Evolutionary conservation across 371 early-diverging fungal genomes (phyloP), one percentile per base, ranked within the genome.

Genomic region (Zopfochytrium polystomum): DNA sequence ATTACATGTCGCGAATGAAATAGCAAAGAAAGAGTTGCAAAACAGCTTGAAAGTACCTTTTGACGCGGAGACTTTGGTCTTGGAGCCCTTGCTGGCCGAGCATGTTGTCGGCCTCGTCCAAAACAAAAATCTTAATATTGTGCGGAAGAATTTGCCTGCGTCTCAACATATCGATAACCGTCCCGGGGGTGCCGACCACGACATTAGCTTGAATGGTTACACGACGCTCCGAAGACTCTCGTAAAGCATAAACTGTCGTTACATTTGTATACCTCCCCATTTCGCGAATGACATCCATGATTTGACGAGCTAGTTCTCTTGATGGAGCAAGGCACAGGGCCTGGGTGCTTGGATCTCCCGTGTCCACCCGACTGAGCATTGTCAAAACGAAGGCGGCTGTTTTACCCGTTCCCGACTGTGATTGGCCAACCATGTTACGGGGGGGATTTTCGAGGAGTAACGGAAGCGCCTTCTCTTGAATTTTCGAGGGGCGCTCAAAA

Each of bases 31-130:
- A 46, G 11, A 44, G 43, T 25, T 43, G 60, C 9, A 23, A 66
- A 58, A n/a, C n/a, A n/a, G n/a, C n/a, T n/a, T n/a, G n/a, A n/a
- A n/a, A n/a, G 63, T 76, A 87, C 87, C 78, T 83, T 74, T 89
- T 88, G 60, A 93, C 80, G 32, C 86, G 82, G 31, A 90, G 49
- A 59, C 67, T 73, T 66, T 93, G 93, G 63, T 91, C 93, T 0
- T 90, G 93, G 33, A 93, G 74, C 3, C 92, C 90, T 64, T 89
- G 90, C 75, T 83, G 76, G 71, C 91, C 93, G 65, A 95, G 69
- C 95, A 95, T 92, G 63, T 89, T 93, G 68, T 96, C 96, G 18
- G 96, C 95, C 75, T 96, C 95, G 68, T 95, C 97, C 61, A 95
- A 72, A 1, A 93, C 91, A 69, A 92, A 89, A 30, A 93, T 76